Evolutionary conservation across 306 rosid species (phyloP), one percentile per base, ranked within the genome.

Genomic region (Dryas drummondii): DNA sequence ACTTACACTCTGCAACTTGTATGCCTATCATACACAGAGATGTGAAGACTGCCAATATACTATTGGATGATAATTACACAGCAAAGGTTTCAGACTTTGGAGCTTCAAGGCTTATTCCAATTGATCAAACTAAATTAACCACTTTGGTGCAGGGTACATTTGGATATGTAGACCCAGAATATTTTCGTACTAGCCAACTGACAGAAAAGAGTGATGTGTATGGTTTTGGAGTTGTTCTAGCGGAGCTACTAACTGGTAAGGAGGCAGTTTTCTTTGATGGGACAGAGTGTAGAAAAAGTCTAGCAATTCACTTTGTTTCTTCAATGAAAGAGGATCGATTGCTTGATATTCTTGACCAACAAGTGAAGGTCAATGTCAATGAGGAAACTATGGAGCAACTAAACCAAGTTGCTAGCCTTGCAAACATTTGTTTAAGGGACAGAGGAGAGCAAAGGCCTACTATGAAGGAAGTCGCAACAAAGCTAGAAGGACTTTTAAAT

Each of bases 21-120:
- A 54, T 76, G 73, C 47, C 79, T 7, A 76, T 76, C 17, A 55
- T 55, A 54, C 79, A 76, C 9, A 53, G 79, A 65, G 73, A 66
- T 58, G 14, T 76, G 5, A 76, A 76, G 67, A 66, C 74, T 3
- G 49, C 73, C 5, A 67, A 76, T 40, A 76, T 76, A 19, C 7
- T 56, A 11, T 56, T 66, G 47, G 72, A 75, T 16, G 45, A 54
- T 4, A 55, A 14, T 46, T 66, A 45, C 49, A 57, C 9, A 0
- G 73, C 79, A 9, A 76, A 55, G 9, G 79, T 66, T 14, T 27
- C 59, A 4, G 68, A 76, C 17, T 76, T 76, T n/a, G 60, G 79
- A 76, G 73, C 73, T 42, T 75, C 79, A 4, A 66, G 79, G 47
- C 45, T 76, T 53, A 37, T 54, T 55, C 79, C 73, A 11, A 22